Conservation (phyloP, 1,284 basidiomycete genomes). For the Leccinum solheimii region DNA sequence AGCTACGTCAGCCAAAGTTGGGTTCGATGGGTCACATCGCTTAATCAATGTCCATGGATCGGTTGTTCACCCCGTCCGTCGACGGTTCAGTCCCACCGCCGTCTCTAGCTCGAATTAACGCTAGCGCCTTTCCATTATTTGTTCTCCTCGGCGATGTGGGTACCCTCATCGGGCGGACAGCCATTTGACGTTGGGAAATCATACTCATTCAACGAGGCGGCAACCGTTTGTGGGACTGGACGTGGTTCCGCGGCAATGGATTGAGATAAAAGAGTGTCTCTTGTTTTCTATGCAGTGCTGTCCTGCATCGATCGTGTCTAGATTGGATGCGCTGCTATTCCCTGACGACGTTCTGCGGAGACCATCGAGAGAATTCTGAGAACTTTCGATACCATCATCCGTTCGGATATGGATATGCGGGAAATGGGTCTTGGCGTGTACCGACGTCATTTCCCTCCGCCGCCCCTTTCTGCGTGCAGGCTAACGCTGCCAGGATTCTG, state of each 20-base stretch:
- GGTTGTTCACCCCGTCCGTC: not conserved
- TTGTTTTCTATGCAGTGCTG: not conserved
- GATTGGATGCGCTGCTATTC: not conserved
- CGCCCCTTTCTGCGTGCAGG: no score
- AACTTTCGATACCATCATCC: not conserved
- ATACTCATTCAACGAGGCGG: not conserved
- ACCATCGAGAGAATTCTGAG: not conserved
- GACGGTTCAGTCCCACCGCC: not conserved
- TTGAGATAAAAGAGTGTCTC: not conserved
- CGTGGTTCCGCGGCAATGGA: not conserved
- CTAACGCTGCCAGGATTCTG: no score
- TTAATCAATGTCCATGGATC: slow-evolving; percentile 6
- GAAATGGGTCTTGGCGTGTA: not conserved
- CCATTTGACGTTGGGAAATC: not conserved
- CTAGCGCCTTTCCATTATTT: not conserved
- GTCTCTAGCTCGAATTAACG: not conserved
- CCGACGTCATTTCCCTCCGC: no score
- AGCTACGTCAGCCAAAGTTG: not conserved
- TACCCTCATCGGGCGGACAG: not conserved
- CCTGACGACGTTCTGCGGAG: not conserved
- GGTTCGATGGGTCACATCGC: not conserved
- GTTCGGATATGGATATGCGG: not conserved
- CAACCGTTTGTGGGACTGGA: not conserved
- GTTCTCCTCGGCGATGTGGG: not conserved
- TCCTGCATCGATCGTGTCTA: not conserved